phyloP scores from a whole-genome alignment of 345 rosid species.

The Eucalyptus marginata region DNA sequence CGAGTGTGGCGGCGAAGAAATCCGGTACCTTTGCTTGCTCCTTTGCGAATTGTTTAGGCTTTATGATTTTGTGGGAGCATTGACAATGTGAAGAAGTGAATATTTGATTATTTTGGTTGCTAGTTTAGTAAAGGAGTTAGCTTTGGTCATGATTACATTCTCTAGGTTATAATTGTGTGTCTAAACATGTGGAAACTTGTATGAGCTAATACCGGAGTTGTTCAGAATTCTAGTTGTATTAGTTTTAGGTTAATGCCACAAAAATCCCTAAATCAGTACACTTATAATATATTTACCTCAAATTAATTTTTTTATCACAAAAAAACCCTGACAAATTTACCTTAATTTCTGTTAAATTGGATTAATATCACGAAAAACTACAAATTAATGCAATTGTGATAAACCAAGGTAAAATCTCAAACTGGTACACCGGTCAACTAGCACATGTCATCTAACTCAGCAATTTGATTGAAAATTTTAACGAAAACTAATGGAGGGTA shows the following conservation, averaged over 20 bases:
- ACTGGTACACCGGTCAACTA: accelerated
- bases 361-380: accelerated
- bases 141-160: accelerated
- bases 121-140: too few species aligned
- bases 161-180: not conserved
- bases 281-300: accelerated
- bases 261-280: accelerated
- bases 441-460: accelerated
- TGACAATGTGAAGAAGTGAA: too few species aligned
- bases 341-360: accelerated
- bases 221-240: not conserved
- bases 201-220: accelerated
- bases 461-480: accelerated
- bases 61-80: too few species aligned
- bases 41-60: too few species aligned
- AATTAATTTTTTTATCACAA: accelerated
- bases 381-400: too few species aligned
- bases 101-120: too few species aligned
- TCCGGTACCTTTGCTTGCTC: too few species aligned
- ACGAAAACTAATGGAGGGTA: accelerated
- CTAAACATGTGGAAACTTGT: not conserved
- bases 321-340: accelerated
- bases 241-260: not conserved
- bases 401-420: accelerated
- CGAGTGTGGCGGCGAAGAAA: too few species aligned